Percentiles rank a stretch among this genome's conserved stretches.
Conservation (phyloP, 192 early-diverging fungal species). For the Geranomyces variabilis region DNA sequence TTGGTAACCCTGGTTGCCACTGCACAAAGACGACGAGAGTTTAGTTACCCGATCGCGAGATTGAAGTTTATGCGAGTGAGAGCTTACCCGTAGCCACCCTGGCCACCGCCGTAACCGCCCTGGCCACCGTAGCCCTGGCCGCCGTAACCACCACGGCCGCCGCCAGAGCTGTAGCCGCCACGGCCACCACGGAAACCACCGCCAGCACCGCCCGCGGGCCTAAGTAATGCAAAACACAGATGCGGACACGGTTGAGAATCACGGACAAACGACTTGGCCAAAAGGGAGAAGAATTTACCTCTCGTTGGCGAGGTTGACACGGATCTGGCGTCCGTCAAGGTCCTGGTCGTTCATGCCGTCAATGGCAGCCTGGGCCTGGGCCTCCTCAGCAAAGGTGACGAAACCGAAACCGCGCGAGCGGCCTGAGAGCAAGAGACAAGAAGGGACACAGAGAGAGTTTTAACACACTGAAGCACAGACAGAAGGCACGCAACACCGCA, state of each 20-base stretch:
- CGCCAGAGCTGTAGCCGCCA: conserved; percentile 34
- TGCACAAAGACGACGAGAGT: background rate
- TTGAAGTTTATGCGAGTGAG: conserved; percentile 19
- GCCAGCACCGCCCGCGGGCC: conserved; percentile 37
- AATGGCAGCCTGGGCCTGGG: conserved; percentile 74
- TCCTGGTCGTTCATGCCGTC: conserved; percentile 67
- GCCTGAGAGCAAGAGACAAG: conserved; percentile 41
- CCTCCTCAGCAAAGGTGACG: conserved; percentile 64
- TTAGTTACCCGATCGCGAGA: too few species aligned
- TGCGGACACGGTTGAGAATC: background rate
- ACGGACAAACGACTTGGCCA: too few species aligned
- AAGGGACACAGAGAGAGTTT: background rate
- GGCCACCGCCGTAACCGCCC: conserved; percentile 20
- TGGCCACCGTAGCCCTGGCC: conserved; percentile 1
- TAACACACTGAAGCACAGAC: background rate
- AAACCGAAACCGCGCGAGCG: conserved; percentile 90
- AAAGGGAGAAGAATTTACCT: conserved; percentile 21
- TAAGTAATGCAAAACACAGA: background rate
- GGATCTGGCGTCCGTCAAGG: conserved; percentile 81
- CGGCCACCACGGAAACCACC: conserved; percentile 49
- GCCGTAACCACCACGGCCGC: conserved; percentile 10
- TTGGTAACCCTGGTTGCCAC: conserved; percentile 11
- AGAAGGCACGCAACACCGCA: background rate
- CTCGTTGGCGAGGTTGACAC: conserved; percentile 74
- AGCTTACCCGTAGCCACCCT: conserved; percentile 23